Evolutionary conservation across 179 eudicot genomes (phyloP), one percentile per base, ranked within the genome.

Genomic region (Beta corolliflora): DNA sequence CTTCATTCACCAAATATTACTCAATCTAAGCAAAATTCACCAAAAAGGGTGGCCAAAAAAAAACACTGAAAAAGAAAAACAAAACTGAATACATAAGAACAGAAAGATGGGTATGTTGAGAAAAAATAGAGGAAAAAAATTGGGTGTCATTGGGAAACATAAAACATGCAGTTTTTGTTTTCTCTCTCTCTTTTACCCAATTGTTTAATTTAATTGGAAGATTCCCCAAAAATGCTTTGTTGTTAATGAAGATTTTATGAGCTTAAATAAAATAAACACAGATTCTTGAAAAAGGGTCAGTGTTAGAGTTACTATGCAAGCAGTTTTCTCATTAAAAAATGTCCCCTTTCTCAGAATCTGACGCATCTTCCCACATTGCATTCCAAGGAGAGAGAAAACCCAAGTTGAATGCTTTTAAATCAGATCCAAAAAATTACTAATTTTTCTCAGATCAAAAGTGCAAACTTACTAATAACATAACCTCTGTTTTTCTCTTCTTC

Each of bases 141-240:
- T 77, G 14, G 80, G 23, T 77, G 60, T 50, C 80, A 77, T 65
- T 77, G 79, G 79, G 72, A 77, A 65, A 63, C 80, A 65, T 48
- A 75, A 77, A 64, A 48, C 80, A 64, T 77, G 80, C 72, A 77
- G 48, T 25, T 19, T 76, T 21, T 76, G 54, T 60, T 63, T 36
- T 36, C 41, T 58, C 54, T 55, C 66, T 56, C 29, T 29, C 25
- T 14, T 18, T 7, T 7, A 45, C 10, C 4, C 45, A 21, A 45
- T 56, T 59, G 58, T 58, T 79, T 79, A 59, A 73, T 11, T 13
- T 61, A 50, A 80, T 71, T 74, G 53, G 81, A 80, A 80, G 78
- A 72, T 80, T 80, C 77, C 83, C 83, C 53, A 80, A 61, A 80
- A 73, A 80, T 80, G 83, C 83, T 80, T 73, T 45, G 83, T 64